Base-by-base conservation (phyloP, 2,329 filamentous ascomycete genomes). In the Calycina marina region DNA sequence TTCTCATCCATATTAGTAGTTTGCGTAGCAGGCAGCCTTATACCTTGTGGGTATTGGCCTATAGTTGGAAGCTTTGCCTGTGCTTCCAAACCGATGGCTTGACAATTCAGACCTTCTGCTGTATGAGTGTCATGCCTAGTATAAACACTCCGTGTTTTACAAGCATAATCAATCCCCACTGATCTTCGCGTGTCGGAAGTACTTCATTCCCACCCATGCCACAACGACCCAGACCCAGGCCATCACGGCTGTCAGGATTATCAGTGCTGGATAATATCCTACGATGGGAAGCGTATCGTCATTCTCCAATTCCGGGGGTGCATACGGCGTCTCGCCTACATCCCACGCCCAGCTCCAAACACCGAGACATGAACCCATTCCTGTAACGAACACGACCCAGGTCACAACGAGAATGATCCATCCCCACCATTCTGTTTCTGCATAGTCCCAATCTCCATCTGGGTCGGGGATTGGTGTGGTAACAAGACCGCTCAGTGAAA, bases 311-410 rank as follows among this genome's bases (percentile, higher is more conserved):
- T 96, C 88, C 3, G 88, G 88, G 31, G 88, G 88, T 33, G 88
- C 88, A 56, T 93, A 93, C 0, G 88, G 88, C 18, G 85, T 94
- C 55, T 88, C 85, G 28, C 88, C 88, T 2, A 96, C 88, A 60
- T 96, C 88, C 90, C 90, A 98, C 2, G 90, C 90, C 90, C 90
- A 98, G 56, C 77, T 90, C 90, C 90, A 98, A 14, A 96, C 74
- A 14, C 81, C 88, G 28, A 96, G 67, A 54, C 85, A 94, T 31
- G 82, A 93, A 32, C 90, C 90, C 81, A 98, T 96, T 18, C 90
- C 90, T 1, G 90, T 73, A 13, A 96, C 85, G 54, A 98, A 96
- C 15, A 94, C 85, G 27, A 92, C 61, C 90, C 92, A 98, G 0
- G 92, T 98, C 28, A 83, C 77, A 25, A 80, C 61, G 18, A 98